Conservation (phyloP, 2,329 filamentous ascomycete species). For the Podosphaera xanthii region DNA sequence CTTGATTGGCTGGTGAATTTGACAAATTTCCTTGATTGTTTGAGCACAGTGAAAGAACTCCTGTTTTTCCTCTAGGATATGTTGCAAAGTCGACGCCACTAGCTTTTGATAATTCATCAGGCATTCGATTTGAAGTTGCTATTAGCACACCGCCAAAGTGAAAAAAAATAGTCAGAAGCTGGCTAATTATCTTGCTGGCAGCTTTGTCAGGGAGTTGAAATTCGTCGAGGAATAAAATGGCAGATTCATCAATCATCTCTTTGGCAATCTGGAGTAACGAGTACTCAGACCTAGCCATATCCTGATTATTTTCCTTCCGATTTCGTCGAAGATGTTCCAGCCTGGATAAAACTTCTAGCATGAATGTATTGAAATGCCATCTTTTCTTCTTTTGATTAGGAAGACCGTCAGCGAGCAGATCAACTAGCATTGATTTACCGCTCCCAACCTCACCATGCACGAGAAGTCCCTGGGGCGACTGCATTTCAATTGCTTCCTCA, state of each 20-base stretch:
- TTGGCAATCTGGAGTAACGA: constrained; percentile 52
- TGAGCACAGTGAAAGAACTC: constrained; percentile 25
- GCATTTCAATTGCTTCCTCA: constrained; percentile 45
- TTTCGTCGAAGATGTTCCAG: constrained; percentile 37
- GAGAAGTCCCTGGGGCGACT: constrained; percentile 53
- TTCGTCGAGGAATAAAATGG: constrained; percentile 61
- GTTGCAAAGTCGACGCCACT: constrained; percentile 42
- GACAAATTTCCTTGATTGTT: constrained; percentile 14
- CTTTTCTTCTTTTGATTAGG: constrained; percentile 50
- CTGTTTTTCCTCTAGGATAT: constrained; percentile 28
- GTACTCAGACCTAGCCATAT: constrained; percentile 25
- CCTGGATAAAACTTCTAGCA: constrained; percentile 53
- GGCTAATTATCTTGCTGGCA: constrained; percentile 56
- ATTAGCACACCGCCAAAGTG: constrained; percentile 61
- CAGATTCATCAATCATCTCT: constrained; percentile 50
- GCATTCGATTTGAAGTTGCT: constrained; percentile 64
- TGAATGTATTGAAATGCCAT: constrained; percentile 74
- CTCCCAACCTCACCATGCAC: constrained; percentile 65
- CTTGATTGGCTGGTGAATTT: constrained; percentile 34
- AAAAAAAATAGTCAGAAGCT: constrained; percentile 59
- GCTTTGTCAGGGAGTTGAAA: constrained; percentile 65
- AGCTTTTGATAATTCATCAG: constrained; percentile 57
- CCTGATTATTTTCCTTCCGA: constrained; percentile 3
- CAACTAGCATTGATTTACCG: constrained; percentile 68
- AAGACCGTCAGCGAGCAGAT: constrained; percentile 55